Conservation (phyloP, 2,329 filamentous ascomycete genomes). For the Sporothrix sp. region DNA sequence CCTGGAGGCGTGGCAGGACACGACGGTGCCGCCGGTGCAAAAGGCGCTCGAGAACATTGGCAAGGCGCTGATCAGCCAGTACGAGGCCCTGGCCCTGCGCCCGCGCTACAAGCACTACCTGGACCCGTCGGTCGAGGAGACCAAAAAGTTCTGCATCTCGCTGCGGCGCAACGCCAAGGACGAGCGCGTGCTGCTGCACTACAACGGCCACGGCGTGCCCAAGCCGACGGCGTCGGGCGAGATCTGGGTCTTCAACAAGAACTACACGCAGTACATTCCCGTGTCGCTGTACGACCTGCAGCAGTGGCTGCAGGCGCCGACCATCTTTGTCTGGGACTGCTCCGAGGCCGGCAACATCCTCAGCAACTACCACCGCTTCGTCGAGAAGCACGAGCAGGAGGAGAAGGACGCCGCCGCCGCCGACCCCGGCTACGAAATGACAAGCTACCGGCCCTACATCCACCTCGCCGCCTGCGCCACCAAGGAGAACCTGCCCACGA, state of each 20-base stretch:
- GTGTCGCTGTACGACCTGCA: conserved; percentile 92
- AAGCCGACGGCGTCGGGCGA: conserved; percentile 92
- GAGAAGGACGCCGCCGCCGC: conserved; percentile 65
- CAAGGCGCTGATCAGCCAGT: conserved; percentile 90
- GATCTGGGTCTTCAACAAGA: conserved; percentile 99
- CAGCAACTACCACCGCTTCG: conserved; percentile 86
- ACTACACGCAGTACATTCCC: conserved; percentile 97
- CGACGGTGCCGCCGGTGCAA: conserved; percentile 65
- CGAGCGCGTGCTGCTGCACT: conserved; percentile 92
- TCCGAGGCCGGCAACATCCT: conserved; percentile 95
- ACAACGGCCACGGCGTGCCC: conserved; percentile 95
- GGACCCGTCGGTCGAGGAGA: conserved; percentile 93
- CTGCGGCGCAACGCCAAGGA: conserved; percentile 88
- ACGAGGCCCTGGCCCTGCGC: conserved; percentile 86
- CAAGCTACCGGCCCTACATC: conserved; percentile 60
- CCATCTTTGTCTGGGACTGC: conserved; percentile 95
- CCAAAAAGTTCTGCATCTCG: conserved; percentile 89
- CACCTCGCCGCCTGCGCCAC: conserved; percentile 86
- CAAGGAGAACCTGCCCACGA: conserved; percentile 89
- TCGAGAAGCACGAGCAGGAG: conserved; percentile 88
- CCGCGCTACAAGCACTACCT: conserved; percentile 97
- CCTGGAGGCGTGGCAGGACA: conserved; percentile 94
- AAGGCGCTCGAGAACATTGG: conserved; percentile 92
- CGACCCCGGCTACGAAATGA: conserved; percentile 77
- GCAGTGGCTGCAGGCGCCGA: conserved; percentile 89